Evolutionary conservation across 1,284 basidiomycete genomes (phyloP).

Genomic region (Ganoderma multipileum): DNA sequence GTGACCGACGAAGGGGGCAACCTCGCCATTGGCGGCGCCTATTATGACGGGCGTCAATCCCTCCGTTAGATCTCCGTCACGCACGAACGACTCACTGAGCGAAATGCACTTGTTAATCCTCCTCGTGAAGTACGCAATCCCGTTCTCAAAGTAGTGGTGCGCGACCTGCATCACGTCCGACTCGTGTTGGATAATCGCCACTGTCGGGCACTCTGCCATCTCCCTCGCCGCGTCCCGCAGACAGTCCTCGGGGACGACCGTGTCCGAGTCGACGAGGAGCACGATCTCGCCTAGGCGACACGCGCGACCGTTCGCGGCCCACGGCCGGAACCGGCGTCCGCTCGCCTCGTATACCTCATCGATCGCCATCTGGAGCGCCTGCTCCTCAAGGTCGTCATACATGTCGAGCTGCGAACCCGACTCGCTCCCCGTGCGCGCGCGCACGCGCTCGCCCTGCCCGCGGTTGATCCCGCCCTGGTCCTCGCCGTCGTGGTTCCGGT

Average conservation of each 20-base stretch:
- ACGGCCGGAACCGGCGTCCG: constrained; percentile 45
- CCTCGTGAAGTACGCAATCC: constrained; percentile 63
- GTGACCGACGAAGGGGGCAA: constrained; percentile 65
- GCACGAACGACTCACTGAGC: constrained; percentile 36
- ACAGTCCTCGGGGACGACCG: constrained; percentile 65
- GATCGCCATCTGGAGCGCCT: constrained; percentile 48
- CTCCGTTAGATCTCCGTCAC: not conserved
- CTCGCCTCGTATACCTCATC: constrained; percentile 51
- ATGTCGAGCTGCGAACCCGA: constrained; percentile 28
- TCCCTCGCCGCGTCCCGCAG: constrained; percentile 63
- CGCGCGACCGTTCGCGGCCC: constrained; percentile 50
- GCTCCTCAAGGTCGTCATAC: constrained; percentile 46
- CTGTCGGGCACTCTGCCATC: constrained; percentile 56
- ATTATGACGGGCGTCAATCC: not conserved
- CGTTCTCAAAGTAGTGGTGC: constrained; percentile 65
- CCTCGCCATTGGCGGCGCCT: constrained; percentile 58
- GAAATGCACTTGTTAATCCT: constrained; percentile 54
- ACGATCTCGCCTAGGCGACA: constrained; percentile 52
- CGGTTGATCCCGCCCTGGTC: constrained; percentile 38
- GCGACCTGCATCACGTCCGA: constrained; percentile 62
- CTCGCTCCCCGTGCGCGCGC: not conserved
- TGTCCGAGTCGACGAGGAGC: constrained; percentile 61
- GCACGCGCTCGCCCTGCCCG: constrained; percentile 30
- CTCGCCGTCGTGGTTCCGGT: constrained; percentile 43
- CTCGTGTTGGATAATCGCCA: constrained; percentile 61